phyloP scores from a whole-genome alignment of 2,329 filamentous ascomycete species.

The Pseudogymnoascus sp. region DNA sequence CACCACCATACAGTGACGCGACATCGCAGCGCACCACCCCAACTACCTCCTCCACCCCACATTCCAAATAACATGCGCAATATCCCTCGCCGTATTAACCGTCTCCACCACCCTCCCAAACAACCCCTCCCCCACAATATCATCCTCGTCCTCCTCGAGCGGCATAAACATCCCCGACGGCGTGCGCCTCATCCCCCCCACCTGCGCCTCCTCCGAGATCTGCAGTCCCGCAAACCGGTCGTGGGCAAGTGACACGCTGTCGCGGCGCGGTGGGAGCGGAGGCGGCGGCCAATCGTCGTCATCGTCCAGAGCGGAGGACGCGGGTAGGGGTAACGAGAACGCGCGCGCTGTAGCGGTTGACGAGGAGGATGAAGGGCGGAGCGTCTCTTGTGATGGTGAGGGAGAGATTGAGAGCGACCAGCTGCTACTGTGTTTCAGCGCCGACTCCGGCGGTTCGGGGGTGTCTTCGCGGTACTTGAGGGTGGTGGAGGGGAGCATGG shows the following conservation, averaged over 20 bases:
- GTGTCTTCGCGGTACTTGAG: slow-evolving; percentile 74
- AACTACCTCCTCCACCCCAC: slow-evolving; percentile 47
- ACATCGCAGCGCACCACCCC: neutral
- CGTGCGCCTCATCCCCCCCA: slow-evolving; percentile 61
- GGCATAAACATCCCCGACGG: slow-evolving; percentile 89
- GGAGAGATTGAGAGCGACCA: slow-evolving; percentile 57
- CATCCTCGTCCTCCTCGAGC: slow-evolving; percentile 64
- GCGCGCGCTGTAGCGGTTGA: neutral
- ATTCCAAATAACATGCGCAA: slow-evolving; percentile 65
- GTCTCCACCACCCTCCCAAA: slow-evolving; percentile 31
- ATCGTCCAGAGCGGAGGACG: slow-evolving; percentile 33
- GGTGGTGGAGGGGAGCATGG: slow-evolving; percentile 54
- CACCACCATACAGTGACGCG: neutral
- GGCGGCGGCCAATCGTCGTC: slow-evolving; percentile 41
- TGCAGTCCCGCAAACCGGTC: slow-evolving; percentile 24
- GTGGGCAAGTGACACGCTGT: slow-evolving; percentile 23
- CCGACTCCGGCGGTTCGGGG: slow-evolving; percentile 55
- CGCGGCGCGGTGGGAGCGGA: slow-evolving; percentile 22
- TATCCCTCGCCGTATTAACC: slow-evolving; percentile 62
- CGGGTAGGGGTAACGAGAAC: neutral
- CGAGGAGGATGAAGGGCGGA: slow-evolving; percentile 45
- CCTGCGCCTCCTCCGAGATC: slow-evolving; percentile 17
- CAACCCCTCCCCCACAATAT: slow-evolving; percentile 49
- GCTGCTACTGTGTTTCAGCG: slow-evolving; percentile 53
- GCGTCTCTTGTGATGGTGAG: slow-evolving; percentile 67